Base-by-base conservation (phyloP, 352 stramenopile species). In the Phytophthora sojae region DNA sequence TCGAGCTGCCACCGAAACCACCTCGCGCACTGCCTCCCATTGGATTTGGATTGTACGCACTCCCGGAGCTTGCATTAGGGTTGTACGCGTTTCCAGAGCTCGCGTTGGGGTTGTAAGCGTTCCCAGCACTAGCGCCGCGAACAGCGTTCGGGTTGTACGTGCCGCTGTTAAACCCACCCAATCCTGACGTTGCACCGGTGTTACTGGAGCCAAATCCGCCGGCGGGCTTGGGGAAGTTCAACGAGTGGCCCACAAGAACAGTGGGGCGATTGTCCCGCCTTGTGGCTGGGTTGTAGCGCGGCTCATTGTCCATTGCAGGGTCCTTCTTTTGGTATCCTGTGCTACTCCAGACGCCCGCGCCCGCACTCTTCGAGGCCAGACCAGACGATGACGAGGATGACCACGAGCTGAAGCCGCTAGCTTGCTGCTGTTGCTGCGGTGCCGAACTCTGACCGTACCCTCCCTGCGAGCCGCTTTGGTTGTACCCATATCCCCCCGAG, bases 251-350 rank as follows among this genome's bases (percentile, higher is more conserved):
- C 21, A 96, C 87, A 0, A 96, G 75, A 25, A 96, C 89, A 0
- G 89, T 96, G 6, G 89, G 89, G 1, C 89, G 88, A 58, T 93
- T 95, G 75, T 96, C 89, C n/a, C 89, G 85, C 1, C 80, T 77
- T 15, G 70, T 80, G 4, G 77, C 76, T 2, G 77, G 71, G 11
- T 77, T 81, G 60, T 90, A 95, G 0, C 78, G 73, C 6, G 82
- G 83, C n/a, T 85, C 63, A 23, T 83, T 73, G 0, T 62, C 61
- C 23, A 59, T 57, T 6, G 67, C 59, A 25, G 71, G 61, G 8
- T 93, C 86, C 32, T 82, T 90, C 67, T 93, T 93, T 63, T 96
- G 86, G 58, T 95, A 96, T 0, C 89, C 89, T 26, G 81, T 75
- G 64, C 80, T 95, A 69, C 87, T 94, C 89, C 89, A 96, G 52